phyloP scores from a whole-genome alignment of 768 basidiomycete species.

The Zangia roseola region DNA sequence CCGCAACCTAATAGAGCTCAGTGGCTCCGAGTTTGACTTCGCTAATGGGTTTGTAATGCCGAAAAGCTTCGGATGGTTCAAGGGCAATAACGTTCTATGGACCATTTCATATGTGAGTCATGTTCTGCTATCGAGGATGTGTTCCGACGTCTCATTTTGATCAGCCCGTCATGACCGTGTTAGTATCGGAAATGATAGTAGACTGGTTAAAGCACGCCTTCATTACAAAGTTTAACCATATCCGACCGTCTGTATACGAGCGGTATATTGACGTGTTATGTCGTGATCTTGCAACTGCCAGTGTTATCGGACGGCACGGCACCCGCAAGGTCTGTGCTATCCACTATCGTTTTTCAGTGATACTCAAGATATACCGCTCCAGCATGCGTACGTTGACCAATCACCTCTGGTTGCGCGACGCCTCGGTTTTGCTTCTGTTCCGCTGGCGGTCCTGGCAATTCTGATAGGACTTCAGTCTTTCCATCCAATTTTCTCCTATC shows the following conservation, averaged over 20 bases:
- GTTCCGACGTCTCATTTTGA: not conserved
- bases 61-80: constrained; percentile 81
- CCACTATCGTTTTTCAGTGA: not conserved
- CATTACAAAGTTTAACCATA: constrained; percentile 99
- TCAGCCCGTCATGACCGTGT: constrained; percentile 89
- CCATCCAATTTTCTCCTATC: constrained; percentile 54
- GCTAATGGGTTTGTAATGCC: constrained; percentile 69
- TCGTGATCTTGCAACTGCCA: constrained; percentile 83
- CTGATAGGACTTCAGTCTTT: constrained; percentile 76
- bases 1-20: constrained; percentile 92
- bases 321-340: constrained; percentile 59
- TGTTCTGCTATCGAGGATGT: not conserved
- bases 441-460: constrained; percentile 80
- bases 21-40: constrained; percentile 85
- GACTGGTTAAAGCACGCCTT: constrained; percentile 99
- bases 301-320: constrained; percentile 63
- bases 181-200: constrained; percentile 89
- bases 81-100: constrained; percentile 76
- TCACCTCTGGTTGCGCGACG: constrained; percentile 92
- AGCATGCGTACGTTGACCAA: constrained; percentile 93
- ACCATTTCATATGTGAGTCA: constrained; percentile 83
- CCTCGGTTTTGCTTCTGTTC: constrained; percentile 90
- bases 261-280: constrained; percentile 95
- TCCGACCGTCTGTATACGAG: constrained; percentile 92
- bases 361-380: constrained; percentile 4